Base-by-base conservation (phyloP, 1,139 yeast genomes). In the Zygosaccharomyces pseudobailii region DNA sequence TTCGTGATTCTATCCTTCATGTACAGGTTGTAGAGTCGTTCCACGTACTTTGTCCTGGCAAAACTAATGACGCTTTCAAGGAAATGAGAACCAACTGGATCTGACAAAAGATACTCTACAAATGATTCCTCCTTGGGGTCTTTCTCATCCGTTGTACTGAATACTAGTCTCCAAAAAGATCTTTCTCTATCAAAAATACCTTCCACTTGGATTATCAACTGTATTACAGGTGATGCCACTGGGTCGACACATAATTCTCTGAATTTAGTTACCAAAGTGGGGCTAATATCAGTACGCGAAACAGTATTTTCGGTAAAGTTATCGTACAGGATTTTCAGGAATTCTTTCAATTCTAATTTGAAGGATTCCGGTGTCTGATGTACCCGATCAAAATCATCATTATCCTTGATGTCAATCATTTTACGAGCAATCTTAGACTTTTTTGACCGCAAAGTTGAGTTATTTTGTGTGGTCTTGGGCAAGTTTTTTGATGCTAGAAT, bases 51-150 rank as follows among this genome's bases (percentile, higher is more conserved):
- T 51, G 78, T 69, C 55, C 94, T 81, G 42, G 85, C 85, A 46
- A 77, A 79, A 42, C 77, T 79, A 45, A 90, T 73, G 21, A 82
- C 76, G 19, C 83, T 76, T 66, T 90, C 90, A 36, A 90, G 72
- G 70, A 90, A 89, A 68, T 89, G 97, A 1, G 95, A 84, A 0
- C 97, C 98, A 13, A 89, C 88, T 0, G 95, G 75, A 61, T 90
- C 96, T 5, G 94, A 82, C 43, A 90, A 70, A 48, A 90, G 72
- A 62, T 86, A 86, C 63, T 89, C 96, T 35, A 89, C 84, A 65
- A 85, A 89, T 1, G 92, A 79, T 54, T 80, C 89, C 63, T 89
- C 96, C 49, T 81, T 78, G 0, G 79, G 56, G 48, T 84, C 82
- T 46, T 71, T 75, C 23, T 72, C 81, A 8, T 72, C 77, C 8